Base-by-base conservation (phyloP, 208 protist genomes). In the Lotmaria passim region DNA sequence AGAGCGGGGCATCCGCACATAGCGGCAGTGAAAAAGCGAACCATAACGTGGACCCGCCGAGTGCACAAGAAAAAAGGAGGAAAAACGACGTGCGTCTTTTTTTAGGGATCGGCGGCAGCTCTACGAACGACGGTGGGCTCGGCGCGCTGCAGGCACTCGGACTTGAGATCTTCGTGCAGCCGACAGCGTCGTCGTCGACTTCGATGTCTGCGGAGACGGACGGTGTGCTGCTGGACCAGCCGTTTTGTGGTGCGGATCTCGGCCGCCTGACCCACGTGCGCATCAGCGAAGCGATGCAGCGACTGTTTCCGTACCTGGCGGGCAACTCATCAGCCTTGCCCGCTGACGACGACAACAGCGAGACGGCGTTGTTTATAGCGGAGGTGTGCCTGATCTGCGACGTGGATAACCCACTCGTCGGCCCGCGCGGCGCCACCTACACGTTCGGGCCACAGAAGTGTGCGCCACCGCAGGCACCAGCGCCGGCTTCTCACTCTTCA, bases 391-490 rank as follows among this genome's bases (percentile, higher is more conserved):
- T 94, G 0, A 91, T 94, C 57, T 88, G 90, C 63, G 90, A 95
- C 76, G 87, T 91, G 4, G 78, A 85, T 50, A 92, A 86, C 64
- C 70, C 90, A 0, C 77, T 95, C 2, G 73, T 90, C 12, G 90
- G 90, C 0, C 73, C 79, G 14, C 75, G 67, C 55, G 90, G 90
- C 0, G 90, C 90, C 1, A 93, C 90, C 34, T 75, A 75, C 46
- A 78, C 78, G 0, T 95, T 89, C 61, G 90, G 90, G 0, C 90
- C 85, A 4, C 90, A 95, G 73, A 95, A 95, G 78, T 90, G 86
- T 57, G 79, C 78, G 24, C 73, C 85, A 4, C 51, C 52, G 2
- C 68, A 41, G 41, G 31, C 50, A 17, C 15, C 60, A 28, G 14
- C 34, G 8, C 21, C 38, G n/a, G n/a, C n/a, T 34, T 62, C 2